Base-by-base conservation (phyloP, 2,329 filamentous ascomycete genomes). In the Aspergillus glaucus region DNA sequence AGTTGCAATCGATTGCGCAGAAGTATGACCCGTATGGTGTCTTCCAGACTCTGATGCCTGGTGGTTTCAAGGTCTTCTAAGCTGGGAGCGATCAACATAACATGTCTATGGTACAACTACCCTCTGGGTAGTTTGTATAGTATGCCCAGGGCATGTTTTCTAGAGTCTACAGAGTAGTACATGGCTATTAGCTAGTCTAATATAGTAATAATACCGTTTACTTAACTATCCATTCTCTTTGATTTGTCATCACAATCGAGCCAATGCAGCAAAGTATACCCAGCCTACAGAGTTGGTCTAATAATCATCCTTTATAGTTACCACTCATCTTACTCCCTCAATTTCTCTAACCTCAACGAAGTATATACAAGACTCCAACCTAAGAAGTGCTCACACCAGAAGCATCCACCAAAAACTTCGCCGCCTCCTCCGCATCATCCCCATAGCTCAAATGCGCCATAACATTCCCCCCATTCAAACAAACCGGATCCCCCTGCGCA, bases 401-500 rank as follows among this genome's bases (percentile, higher is more conserved):
- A 43, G 63, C 60, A 43, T 55, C 45, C 5, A 65, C 43, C 45
- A 68, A 50, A 53, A 75, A 75, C 32, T 59, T 44, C 3, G 71
- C 71, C 1, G 72, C 72, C 7, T 60, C 60, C 3, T 53, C 50
- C 1, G 66, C 71, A 59, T 72, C 51, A 3, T 42, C 21, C 1
- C 57, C 65, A 51, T 77, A 77, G 2, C 60, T 61, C 30, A 70
- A 46, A 60, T 77, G 74, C 6, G 70, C 66, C 19, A 71, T 59
- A 5, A 72, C 59, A 46, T 73, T 64, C 19, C 71, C 57, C 0
- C 73, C 73, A 30, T 77, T 74, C 3, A 61, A 47, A 50, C 79
- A 81, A 5, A 81, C 77, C 8, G 73, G 63, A 53, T 81, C 79
- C 0, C 74, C 77, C 3, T 53, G 42, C 26, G 75, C 71, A 50